Base-by-base conservation (phyloP, 352 stramenopile species). In the Phytophthora cryptogea region DNA sequence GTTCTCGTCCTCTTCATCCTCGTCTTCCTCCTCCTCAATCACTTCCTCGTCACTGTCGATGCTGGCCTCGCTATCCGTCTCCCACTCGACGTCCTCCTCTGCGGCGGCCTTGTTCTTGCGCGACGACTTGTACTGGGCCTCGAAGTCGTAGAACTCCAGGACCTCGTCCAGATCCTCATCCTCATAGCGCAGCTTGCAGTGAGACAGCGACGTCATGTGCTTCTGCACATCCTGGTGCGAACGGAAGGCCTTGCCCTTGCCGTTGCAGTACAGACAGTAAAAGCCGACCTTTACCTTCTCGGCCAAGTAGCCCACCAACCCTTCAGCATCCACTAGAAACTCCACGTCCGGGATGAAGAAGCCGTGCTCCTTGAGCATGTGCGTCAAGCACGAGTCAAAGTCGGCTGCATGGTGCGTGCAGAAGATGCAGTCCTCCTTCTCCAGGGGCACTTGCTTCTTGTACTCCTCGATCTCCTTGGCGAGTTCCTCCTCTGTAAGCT, bases 261-360 rank as follows among this genome's bases (percentile, higher is more conserved):
- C 86, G 63, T 98, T 96, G 70, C 96, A 99, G 69, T 97, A 98
- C 45, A 99, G 74, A 63, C 96, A 99, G 47, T 91, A 89, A 48
- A 97, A 92, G 11, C 95, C 95, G 2, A 97, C 71, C 69, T 98
- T 98, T 60, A 98, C 89, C 71, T 99, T 99, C 72, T 98, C 92
- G 6, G 92, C 86, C 62, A 97, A 80, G 73, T 99, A 99, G 40
- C 78, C 80, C 2, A 98, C 63, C 17, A 98, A 71, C 0, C 95
- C 95, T 59, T 96, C 79, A 9, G 94, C 39, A 64, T 99, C 94
- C 6, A 83, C 67, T 26, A 97, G 64, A 66, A 93, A 98, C 63
- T 98, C 94, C 36, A 90, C 66, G 66, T 99, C 95, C 5, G 96
- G 96, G 36, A 99, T 80, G 72, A 97, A 98, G 70, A 99, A 99